Evolutionary conservation across 1,139 yeast genomes (phyloP), one percentile per base, ranked within the genome.

Genomic region (Hyphopichia wangnamkhiaoensis): DNA sequence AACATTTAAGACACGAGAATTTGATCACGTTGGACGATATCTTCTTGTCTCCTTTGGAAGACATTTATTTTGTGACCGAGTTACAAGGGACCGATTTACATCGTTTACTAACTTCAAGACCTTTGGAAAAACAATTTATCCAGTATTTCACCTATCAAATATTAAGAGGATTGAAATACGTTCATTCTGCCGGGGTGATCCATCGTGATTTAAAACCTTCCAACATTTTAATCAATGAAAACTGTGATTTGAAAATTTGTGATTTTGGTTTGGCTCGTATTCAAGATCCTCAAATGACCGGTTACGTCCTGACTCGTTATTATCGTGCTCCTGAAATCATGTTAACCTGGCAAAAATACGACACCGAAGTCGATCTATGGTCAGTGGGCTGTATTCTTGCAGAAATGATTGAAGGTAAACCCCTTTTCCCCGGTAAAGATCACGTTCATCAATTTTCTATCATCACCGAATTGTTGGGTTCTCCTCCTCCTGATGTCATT

Each of bases 261-360:
- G 98, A 93, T 67, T 93, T 93, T 61, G 98, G 98, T 19, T 74
- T 93, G 46, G 98, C 98, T 26, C 78, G 98, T 60, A 87, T 93
- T 59, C 97, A 93, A 70, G 98, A 93, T 65, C 96, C 97, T 10
- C 98, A 93, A 63, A 93, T 93, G 98, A 93, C 98, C 1, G 99
- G 98, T 24, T 93, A 93, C 62, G 98, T 93, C 14, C 85, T 95
- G 15, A 93, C 99, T 3, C 71, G 99, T 55, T 94, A 93, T 73
- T 93, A 93, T 64, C 78, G 99, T 50, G 99, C 98, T 0, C 99
- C 98, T 2, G 99, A 93, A 65, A 93, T 93, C 63, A 93, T 93
- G 99, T 77, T 93, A 51, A 91, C 98, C 19, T 93, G 99, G 99
- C 99, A 93, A 64, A 91, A 94, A 63, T 93, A 93, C 68, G 98